phyloP scores from a whole-genome alignment of 169 alveolate species.

The Cryptosporidium ryanae region DNA sequence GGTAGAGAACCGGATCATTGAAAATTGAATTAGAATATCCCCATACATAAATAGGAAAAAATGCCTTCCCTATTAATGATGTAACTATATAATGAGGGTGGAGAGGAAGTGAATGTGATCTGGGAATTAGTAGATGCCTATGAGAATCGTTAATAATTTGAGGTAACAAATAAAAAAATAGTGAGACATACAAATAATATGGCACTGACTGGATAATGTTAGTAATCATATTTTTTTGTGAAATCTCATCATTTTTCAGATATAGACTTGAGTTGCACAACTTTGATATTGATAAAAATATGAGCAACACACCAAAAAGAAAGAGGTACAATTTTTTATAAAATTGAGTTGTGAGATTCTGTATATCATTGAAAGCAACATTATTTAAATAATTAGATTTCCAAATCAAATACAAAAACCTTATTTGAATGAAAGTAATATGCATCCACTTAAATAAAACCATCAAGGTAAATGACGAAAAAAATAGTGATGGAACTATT shows the following conservation, averaged over 20 bases:
- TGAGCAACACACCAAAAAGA: conserved; percentile 10
- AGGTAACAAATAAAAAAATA: conserved; percentile 58
- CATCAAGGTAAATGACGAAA: conserved; percentile 58
- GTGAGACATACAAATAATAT: conserved; percentile 20
- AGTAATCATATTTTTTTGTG: background rate
- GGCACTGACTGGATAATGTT: conserved; percentile 20
- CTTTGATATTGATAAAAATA: conserved; percentile 11
- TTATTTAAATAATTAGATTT: conserved; percentile 38
- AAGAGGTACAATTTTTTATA: conserved; percentile 47
- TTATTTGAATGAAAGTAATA: conserved; percentile 23
- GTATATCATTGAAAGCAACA: conserved; percentile 10
- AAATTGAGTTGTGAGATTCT: conserved; percentile 8
- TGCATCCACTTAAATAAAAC: conserved; percentile 69
- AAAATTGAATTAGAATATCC: conserved; percentile 65
- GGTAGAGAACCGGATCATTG: conserved; percentile 31
- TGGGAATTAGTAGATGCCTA: background rate
- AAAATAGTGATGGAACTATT: conserved; percentile 30
- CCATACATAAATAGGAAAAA: conserved; percentile 67
- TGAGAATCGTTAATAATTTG: conserved; percentile 27
- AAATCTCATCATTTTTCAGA: background rate
- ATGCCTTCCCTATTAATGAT: conserved; percentile 64
- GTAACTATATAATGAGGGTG: conserved; percentile 50
- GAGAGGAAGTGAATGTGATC: conserved; percentile 35
- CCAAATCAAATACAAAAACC: conserved; percentile 51
- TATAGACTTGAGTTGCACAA: conserved; percentile 17